Percentiles rank a stretch among this genome's conserved stretches.
These are phyloP conservation scores for Pavlovales sp. DNA, from an alignment of 208 protist species.

Conservation along the genomic window DNA sequence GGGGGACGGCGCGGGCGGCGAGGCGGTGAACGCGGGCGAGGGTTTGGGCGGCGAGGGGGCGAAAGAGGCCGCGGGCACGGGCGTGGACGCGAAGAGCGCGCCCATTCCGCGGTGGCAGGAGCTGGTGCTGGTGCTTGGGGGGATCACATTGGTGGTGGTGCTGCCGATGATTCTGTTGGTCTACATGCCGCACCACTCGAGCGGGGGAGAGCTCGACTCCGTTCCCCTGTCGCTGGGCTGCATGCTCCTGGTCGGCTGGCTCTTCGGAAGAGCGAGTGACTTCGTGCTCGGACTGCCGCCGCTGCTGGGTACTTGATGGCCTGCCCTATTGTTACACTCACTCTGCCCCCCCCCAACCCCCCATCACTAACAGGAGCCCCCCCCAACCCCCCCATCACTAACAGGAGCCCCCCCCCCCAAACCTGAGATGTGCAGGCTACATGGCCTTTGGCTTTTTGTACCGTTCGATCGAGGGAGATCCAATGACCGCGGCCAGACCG, in stretches of 20 bases:
- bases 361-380: too few species aligned
- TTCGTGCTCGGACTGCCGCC: neutral
- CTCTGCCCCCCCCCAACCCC: too few species aligned
- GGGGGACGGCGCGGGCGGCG: too few species aligned
- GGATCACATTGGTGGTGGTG: neutral
- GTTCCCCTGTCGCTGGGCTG: neutral
- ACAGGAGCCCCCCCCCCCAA: too few species aligned
- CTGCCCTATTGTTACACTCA: too few species aligned
- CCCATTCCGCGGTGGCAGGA: neutral
- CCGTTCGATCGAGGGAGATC: neutral
- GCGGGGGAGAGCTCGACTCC: neutral
- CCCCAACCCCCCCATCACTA: too few species aligned
- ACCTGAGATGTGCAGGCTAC: too few species aligned
- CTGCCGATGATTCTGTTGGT: neutral
- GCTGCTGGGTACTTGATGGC: too few species aligned
- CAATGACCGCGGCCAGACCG: neutral
- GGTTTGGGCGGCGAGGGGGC: too few species aligned
- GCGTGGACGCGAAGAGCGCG: too few species aligned
- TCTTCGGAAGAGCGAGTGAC: neutral
- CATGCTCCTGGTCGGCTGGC: neutral
- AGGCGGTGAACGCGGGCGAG: too few species aligned
- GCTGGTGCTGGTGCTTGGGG: neutral
- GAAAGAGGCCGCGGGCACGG: too few species aligned
- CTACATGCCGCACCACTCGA: neutral
- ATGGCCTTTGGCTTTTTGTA: neutral